Conservation (phyloP, 495 filamentous ascomycete genomes). For the Daldinia bambusicola region DNA sequence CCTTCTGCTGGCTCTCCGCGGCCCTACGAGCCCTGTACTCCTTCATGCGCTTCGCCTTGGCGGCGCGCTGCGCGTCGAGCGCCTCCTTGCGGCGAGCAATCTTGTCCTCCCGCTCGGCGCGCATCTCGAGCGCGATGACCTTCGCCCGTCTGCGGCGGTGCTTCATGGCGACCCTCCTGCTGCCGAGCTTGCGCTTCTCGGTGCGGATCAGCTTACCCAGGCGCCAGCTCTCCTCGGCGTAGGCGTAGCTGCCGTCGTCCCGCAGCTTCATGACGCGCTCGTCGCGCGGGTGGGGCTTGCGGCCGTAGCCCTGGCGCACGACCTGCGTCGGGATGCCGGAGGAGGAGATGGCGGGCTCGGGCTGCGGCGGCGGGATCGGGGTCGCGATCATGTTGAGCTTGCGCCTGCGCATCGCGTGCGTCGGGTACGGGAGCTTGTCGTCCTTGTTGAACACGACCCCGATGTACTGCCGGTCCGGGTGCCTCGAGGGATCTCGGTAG, state of each 20-base stretch:
- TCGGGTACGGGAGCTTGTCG: constrained; percentile 76
- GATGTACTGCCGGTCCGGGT: constrained; percentile 89
- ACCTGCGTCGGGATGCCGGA: constrained; percentile 58
- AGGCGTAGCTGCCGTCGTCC: constrained; percentile 72
- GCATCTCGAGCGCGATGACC: constrained; percentile 45
- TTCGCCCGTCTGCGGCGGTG: constrained; percentile 37
- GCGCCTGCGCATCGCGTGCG: constrained; percentile 72
- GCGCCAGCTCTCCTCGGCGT: constrained; percentile 84
- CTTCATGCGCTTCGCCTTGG: constrained; percentile 33
- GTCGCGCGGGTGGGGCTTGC: constrained; percentile 50
- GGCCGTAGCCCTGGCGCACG: constrained; percentile 46
- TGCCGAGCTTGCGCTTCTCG: constrained; percentile 47
- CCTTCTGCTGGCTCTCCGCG: constrained; percentile 28
- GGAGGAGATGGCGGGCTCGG: constrained; percentile 46
- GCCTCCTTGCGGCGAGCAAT: constrained; percentile 48
- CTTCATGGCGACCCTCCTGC: constrained; percentile 40
- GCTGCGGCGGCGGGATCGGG: constrained; percentile 43
- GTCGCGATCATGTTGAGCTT: constrained; percentile 74
- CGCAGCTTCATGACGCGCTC: constrained; percentile 62
- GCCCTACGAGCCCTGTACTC: constrained; percentile 38
- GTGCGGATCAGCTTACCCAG: constrained; percentile 69
- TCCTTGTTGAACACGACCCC: constrained; percentile 86
- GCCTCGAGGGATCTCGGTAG: constrained; percentile 83
- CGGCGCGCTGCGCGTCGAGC: constrained; percentile 39
- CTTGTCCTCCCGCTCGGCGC: constrained; percentile 47